Evolutionary conservation across 2,329 filamentous ascomycete species (phyloP).

Genomic region (Aspergillus udagawae): DNA sequence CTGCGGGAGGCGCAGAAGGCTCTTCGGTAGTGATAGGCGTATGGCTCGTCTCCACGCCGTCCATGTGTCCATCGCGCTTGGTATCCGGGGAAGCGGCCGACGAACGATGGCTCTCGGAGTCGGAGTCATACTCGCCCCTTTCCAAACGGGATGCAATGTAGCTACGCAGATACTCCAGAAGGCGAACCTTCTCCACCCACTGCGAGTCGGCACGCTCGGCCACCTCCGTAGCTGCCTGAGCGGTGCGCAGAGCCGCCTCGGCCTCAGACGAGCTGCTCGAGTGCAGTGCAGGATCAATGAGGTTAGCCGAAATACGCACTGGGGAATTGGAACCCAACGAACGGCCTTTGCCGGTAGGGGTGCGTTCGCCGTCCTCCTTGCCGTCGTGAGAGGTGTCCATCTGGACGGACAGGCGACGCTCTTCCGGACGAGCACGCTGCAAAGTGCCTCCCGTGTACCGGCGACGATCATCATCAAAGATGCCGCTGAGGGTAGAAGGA

Average conservation of each 20-base stretch:
- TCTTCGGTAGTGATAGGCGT: slow-evolving; percentile 43
- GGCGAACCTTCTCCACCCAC: slow-evolving; percentile 63
- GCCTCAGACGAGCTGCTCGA: slow-evolving; percentile 26
- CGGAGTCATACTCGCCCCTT: slow-evolving; percentile 46
- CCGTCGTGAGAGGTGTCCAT: slow-evolving; percentile 36
- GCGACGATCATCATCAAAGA: slow-evolving; percentile 59
- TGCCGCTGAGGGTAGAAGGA: slow-evolving; percentile 56
- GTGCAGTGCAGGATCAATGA: slow-evolving; percentile 43
- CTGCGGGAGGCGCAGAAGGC: neutral
- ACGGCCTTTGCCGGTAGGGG: slow-evolving; percentile 27
- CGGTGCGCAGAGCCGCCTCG: slow-evolving; percentile 32
- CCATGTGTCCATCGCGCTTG: slow-evolving; percentile 22
- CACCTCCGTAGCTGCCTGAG: slow-evolving; percentile 37
- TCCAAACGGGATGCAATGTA: slow-evolving; percentile 55
- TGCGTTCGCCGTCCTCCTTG: slow-evolving; percentile 30
- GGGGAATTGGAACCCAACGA: slow-evolving; percentile 12
- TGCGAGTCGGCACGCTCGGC: slow-evolving; percentile 46
- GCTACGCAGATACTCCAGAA: slow-evolving; percentile 57
- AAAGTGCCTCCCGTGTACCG: slow-evolving; percentile 60
- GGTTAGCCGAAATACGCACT: slow-evolving; percentile 30
- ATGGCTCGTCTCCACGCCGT: slow-evolving; percentile 36
- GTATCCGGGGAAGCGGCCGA: slow-evolving; percentile 14
- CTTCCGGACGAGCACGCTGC: slow-evolving; percentile 49
- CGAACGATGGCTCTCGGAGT: slow-evolving; percentile 4
- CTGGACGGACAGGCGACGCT: slow-evolving; percentile 26